Evolutionary conservation across 2,329 filamentous ascomycete species (phyloP).

Genomic region (Pleomassaria siparia): DNA sequence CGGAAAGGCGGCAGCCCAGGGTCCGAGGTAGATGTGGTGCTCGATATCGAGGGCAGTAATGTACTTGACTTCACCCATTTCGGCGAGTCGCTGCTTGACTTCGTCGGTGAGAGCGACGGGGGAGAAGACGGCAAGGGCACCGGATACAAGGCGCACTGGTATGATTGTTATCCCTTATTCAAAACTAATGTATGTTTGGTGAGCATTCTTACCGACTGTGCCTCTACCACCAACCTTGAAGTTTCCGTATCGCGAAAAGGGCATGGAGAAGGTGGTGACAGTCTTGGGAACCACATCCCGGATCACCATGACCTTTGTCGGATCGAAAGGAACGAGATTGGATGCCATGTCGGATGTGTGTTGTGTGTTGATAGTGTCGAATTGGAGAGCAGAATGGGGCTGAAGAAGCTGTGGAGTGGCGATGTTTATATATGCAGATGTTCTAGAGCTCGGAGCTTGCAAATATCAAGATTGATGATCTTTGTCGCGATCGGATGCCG

Average conservation of each 20-base stretch:
- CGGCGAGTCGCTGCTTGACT: slow-evolving; percentile 64
- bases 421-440: slow-evolving; percentile 1
- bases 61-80: slow-evolving; percentile 70
- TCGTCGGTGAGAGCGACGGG: slow-evolving; percentile 82
- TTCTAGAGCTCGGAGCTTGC: slow-evolving; percentile 7
- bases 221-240: slow-evolving; percentile 84
- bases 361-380: not conserved
- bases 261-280: slow-evolving; percentile 76
- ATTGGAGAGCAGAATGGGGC: not conserved
- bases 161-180: slow-evolving; percentile 11
- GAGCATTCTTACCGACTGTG: slow-evolving; percentile 67
- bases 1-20: slow-evolving; percentile 81
- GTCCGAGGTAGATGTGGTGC: slow-evolving; percentile 89
- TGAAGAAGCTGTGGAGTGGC: not conserved
- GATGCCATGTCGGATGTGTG: slow-evolving; percentile 30
- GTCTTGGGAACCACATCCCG: slow-evolving; percentile 74
- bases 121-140: slow-evolving; percentile 84
- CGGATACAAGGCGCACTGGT: slow-evolving; percentile 74
- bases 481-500: slow-evolving; percentile 16
- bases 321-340: slow-evolving; percentile 59
- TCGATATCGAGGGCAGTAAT: slow-evolving; percentile 86
- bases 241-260: slow-evolving; percentile 78
- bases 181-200: slow-evolving; percentile 2
- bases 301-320: slow-evolving; percentile 85
- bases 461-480: slow-evolving; percentile 24